Evolutionary conservation across 2,329 filamentous ascomycete species (phyloP), one percentile per base, ranked within the genome.

Genomic region (Thielaviopsis euricoi): DNA sequence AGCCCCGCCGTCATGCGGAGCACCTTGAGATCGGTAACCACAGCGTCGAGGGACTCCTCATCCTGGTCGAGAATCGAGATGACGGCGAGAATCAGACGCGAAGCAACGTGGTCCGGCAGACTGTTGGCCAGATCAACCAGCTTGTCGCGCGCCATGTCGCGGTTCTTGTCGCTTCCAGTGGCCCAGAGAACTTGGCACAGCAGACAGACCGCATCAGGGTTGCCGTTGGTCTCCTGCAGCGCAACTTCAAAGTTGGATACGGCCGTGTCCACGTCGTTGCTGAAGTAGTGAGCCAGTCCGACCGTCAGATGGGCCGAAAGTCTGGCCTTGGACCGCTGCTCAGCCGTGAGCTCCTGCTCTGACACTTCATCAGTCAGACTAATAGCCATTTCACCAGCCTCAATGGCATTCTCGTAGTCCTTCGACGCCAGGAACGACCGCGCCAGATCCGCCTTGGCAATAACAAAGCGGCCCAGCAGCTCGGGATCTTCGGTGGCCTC

Each of bases 141-240:
- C 62, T 87, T 80, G 56, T 86, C 82, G 3, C 89, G 80, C 17
- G 91, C 90, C 61, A 86, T 82, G 54, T 84, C 81, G 52, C 85
- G 81, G 58, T 90, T 86, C 0, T 83, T 77, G 6, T 85, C 80
- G 0, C 83, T 82, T 9, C 87, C 89, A 62, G 88, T 89, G 0
- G 90, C 90, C 91, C 93, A 98, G 0, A 97, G 77, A 0, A 97
- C 87, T 69, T 97, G 89, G 0, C 90, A 87, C 13, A 97, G 76
- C 13, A 96, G 76, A 65, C 90, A 96, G 0, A 89, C 83, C 1
- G 91, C 85, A 66, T 96, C 89, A 0, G 90, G 86, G 61, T 89
- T 83, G 43, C 80, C 79, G 29, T 80, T 73, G 0, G 86, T 89
- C 67, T 95, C 89, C 58, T 83, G 76, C 7, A 97, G 75, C 0